These are phyloP conservation scores for Opeltia flavorubescens DNA, from an alignment of 495 filamentous ascomycete genomes.

Conservation along the genomic window DNA sequence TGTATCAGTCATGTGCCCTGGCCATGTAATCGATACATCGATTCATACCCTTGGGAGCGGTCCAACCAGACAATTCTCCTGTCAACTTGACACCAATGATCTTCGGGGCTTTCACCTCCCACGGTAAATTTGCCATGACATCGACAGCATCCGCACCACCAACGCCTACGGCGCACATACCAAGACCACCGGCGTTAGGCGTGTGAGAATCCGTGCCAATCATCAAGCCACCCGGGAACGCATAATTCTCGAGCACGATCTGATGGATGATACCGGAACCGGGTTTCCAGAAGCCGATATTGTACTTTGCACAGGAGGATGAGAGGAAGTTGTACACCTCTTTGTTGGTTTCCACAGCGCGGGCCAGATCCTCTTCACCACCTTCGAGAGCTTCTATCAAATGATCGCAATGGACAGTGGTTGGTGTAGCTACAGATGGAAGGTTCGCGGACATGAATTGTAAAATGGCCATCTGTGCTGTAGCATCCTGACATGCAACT, in stretches of 20 bases:
- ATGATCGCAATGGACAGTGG: conserved; percentile 98
- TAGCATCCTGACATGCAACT: conserved; percentile 99
- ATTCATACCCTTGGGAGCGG: conserved; percentile 63
- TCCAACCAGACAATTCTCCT: conserved; percentile 84
- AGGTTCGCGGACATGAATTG: conserved; percentile 99
- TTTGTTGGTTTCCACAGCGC: conserved; percentile 93
- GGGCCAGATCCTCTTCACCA: conserved; percentile 84
- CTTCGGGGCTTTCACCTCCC: conserved; percentile 97
- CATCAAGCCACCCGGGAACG: conserved; percentile 93
- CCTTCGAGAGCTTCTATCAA: conserved; percentile 96
- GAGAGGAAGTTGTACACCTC: conserved; percentile 98
- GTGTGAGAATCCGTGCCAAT: conserved; percentile 99
- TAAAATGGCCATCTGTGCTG: conserved; percentile 97
- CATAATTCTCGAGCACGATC: conserved; percentile 97
- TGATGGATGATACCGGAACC: conserved; percentile 99
- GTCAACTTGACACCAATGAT: conserved; percentile 92
- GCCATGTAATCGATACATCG: neutral
- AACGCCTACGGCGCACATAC: conserved; percentile 92
- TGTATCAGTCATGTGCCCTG: conserved; percentile 10
- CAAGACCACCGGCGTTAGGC: conserved; percentile 94
- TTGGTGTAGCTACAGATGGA: conserved; percentile 84
- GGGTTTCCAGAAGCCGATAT: conserved; percentile 98
- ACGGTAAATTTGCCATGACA: conserved; percentile 94
- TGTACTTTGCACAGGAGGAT: conserved; percentile 92
- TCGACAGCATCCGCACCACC: conserved; percentile 98